Evolutionary conservation across 768 basidiomycete species (phyloP), one percentile per base, ranked within the genome.

Genomic region (Russula olivacea): DNA sequence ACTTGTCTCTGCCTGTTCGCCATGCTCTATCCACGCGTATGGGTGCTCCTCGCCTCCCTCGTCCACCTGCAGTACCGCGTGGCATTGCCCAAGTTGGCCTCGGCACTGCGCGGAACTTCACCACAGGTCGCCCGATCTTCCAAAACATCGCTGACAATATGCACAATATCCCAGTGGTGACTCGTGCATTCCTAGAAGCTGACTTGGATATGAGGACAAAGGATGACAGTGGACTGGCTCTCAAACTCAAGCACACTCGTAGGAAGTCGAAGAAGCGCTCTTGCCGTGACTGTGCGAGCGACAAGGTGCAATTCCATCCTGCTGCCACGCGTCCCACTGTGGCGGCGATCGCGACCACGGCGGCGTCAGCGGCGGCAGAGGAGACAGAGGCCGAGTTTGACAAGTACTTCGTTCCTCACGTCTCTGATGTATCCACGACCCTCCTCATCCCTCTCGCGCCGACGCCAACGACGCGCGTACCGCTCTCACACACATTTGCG

Each of bases 401-500:
- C 45, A 76, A 79, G 62, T 92, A 89, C 74, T 91, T 92, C 72
- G 71, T 79, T 28, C 66, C 73, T 55, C 60, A 79, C 32, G 63
- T 68, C 36, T 67, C 71, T 28, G 68, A 72, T 5, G 82, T 86
- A 4, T 85, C 81, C 12, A 89, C 90, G 10, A 79, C 78, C 66
- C 83, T 93, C 55, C 80, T 89, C 54, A 80, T 93, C 34, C 89
- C 91, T 57, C 81, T 93, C 62, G 86, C 86, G 0, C 89, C 91
- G 1, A 87, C 87, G 2, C 86, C 89, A 9, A 83, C 84, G 0
- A 71, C 79, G 4, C 84, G 85, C n/a, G 72, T 83, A 11, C 89
- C 89, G 4, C 77, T 91, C 56, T 75, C 70, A 7, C 55, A 54
- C 75, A 54, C 72, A 61, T 23, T 67, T 34, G 66, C 66, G 9